Evolutionary conservation across 23 red algal genomes (phyloP).

Genomic region (Gracilaria domingensis): DNA sequence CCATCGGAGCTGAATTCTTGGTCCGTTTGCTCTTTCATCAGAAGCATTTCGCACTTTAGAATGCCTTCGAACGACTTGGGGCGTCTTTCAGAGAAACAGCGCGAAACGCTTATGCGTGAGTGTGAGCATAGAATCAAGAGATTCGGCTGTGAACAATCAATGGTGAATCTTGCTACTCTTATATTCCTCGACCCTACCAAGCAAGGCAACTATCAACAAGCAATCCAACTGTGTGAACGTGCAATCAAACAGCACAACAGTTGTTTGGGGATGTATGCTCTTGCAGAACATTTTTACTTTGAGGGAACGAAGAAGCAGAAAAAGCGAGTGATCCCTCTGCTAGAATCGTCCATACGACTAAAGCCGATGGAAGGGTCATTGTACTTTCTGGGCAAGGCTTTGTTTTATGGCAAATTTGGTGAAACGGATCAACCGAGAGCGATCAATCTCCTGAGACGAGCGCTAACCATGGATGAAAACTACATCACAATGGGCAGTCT

Average conservation of each 20-base stretch:
- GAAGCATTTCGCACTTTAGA: neutral
- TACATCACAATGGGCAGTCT: neutral
- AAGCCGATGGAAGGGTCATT: neutral
- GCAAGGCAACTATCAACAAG: neutral
- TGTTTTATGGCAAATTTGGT: neutral
- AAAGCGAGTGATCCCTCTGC: neutral
- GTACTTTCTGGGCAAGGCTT: neutral
- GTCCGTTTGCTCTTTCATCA: neutral
- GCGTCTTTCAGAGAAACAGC: neutral
- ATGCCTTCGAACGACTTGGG: neutral
- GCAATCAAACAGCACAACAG: neutral
- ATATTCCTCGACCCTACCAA: neutral
- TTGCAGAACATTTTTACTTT: neutral
- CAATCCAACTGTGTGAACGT: neutral
- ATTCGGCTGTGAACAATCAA: neutral
- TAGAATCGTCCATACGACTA: neutral
- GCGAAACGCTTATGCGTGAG: neutral
- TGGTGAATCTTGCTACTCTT: neutral
- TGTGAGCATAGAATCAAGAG: neutral
- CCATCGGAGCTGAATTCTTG: too few relatives aligned
- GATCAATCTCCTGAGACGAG: neutral
- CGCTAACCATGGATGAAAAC: neutral
- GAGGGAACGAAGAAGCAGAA: neutral
- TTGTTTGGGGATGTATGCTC: neutral
- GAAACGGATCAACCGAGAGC: neutral